Percentiles rank a stretch among this genome's conserved stretches.
Evolutionary conservation across 305 asterid genomes (phyloP).

Genomic region (Fraxinus dipetala): DNA sequence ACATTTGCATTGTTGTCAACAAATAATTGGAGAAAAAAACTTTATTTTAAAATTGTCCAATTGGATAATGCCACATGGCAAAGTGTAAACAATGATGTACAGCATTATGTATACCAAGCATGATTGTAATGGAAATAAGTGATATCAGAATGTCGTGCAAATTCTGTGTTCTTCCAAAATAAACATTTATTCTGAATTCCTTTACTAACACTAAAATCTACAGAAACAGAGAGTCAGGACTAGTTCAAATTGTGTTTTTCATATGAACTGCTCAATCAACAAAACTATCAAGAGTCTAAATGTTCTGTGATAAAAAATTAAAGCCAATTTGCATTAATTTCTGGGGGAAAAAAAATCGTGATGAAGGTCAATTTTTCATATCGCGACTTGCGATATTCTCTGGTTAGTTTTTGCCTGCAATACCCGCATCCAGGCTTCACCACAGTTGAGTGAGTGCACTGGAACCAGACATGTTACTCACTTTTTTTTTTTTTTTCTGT

Average conservation of each 20-base stretch:
- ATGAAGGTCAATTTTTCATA: background rate
- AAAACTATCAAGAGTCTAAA: background rate
- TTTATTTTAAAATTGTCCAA: background rate
- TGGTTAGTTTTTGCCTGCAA: background rate
- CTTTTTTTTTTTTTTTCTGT: background rate
- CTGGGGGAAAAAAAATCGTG: background rate
- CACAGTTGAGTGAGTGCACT: background rate
- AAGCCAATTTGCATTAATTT: background rate
- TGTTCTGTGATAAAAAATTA: background rate
- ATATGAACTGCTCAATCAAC: background rate
- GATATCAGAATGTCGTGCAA: background rate
- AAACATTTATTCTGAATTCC: background rate
- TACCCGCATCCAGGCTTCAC: background rate
- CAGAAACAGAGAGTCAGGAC: background rate
- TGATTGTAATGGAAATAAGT: background rate
- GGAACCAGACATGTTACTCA: background rate
- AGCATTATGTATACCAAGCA: background rate
- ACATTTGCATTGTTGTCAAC: background rate
- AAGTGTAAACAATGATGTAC: background rate
- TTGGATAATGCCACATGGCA: background rate
- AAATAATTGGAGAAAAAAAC: background rate
- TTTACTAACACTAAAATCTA: background rate
- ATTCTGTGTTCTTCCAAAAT: background rate
- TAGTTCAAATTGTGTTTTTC: background rate
- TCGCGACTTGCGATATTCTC: background rate